phyloP scores from a whole-genome alignment of 768 basidiomycete species.

The Mycena crocata region DNA sequence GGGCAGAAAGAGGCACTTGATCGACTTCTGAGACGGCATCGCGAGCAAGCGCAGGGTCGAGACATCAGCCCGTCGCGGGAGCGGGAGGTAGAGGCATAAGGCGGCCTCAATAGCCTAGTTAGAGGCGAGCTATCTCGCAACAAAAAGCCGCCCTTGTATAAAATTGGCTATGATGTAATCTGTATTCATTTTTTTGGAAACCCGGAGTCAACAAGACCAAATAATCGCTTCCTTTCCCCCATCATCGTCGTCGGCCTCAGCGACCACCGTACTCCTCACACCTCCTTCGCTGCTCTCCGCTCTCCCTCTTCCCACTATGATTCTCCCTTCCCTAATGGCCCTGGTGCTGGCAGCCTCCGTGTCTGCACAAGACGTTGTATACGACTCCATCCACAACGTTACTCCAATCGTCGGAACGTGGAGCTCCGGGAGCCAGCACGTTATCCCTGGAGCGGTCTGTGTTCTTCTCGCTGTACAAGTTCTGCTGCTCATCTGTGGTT shows the following conservation, averaged over 20 bases:
- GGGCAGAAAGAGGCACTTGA: slow-evolving; percentile 96
- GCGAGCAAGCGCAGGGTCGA: slow-evolving; percentile 46
- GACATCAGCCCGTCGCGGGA: slow-evolving; percentile 27
- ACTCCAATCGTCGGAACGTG: slow-evolving; percentile 86
- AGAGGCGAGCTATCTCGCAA: too few species aligned
- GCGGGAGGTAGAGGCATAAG: neutral
- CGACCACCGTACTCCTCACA: neutral
- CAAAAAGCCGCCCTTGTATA: too few species aligned
- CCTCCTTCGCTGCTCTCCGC: neutral
- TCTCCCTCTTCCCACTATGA: slow-evolving; percentile 46
- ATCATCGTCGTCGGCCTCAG: slow-evolving; percentile 1
- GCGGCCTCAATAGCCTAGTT: neutral
- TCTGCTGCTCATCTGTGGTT: slow-evolving; percentile 12
- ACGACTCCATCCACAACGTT: slow-evolving; percentile 67
- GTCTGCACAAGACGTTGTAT: slow-evolving; percentile 54
- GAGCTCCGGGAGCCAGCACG: slow-evolving; percentile 81
- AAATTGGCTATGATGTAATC: neutral
- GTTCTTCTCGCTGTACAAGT: neutral
- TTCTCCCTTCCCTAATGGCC: slow-evolving; percentile 51
- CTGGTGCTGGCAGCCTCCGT: slow-evolving; percentile 52
- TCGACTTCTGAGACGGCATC: slow-evolving; percentile 84
- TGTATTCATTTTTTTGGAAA: too few species aligned
- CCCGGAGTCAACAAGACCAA: slow-evolving; percentile 10
- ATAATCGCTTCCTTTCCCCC: neutral
- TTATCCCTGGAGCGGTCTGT: slow-evolving; percentile 87